Base-by-base conservation (phyloP, 2,329 filamentous ascomycete species). In the Apiospora arundinis region DNA sequence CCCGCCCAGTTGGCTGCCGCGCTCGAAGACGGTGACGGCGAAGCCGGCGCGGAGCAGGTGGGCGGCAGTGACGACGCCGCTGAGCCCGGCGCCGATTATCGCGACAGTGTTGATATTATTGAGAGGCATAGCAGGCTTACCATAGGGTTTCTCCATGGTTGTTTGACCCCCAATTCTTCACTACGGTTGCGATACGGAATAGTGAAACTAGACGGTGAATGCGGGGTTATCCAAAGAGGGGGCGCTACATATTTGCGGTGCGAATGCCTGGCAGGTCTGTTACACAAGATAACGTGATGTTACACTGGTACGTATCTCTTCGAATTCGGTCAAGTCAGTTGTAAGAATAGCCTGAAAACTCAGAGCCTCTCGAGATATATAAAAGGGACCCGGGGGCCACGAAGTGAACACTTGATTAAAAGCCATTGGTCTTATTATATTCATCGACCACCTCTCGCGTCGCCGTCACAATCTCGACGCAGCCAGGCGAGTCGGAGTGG, bases 81-180 rank as follows among this genome's bases (percentile, higher is more conserved):
- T 87, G 2, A 91, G 89, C 1, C 91, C 91, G 8, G 89, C 90
- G 21, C 91, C 91, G 71, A 93, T 88, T 63, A 93, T 85, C 28
- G 88, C 89, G 72, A 92, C 76, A 80, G 75, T 82, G 79, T 76
- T 83, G 76, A 66, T 44, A 1, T 28, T 44, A 12, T 40, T 3
- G 18, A 23, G 4, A 18, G 60, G 44, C 32, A 23, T 11, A 12
- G 60, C 60, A 6, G 60, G 2, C 16, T 66, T 12, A 1, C 37
- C 32, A 6, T 23, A n/a, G 37, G 60, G 18, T 7, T 66, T 42
- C 16, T 66, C 37, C 60, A 44, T 44, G 60, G 18, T 5, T 23
- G 25, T 44, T 25, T 23, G 12, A 16, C 12, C 1, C 14, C 37
- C 9, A 44, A 7, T 44, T 32, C 21, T 37, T 63, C 28, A n/a